These are phyloP conservation scores for Geotrichum bryndzae DNA, from an alignment of 1,139 yeast genomes.

Conservation along the genomic window DNA sequence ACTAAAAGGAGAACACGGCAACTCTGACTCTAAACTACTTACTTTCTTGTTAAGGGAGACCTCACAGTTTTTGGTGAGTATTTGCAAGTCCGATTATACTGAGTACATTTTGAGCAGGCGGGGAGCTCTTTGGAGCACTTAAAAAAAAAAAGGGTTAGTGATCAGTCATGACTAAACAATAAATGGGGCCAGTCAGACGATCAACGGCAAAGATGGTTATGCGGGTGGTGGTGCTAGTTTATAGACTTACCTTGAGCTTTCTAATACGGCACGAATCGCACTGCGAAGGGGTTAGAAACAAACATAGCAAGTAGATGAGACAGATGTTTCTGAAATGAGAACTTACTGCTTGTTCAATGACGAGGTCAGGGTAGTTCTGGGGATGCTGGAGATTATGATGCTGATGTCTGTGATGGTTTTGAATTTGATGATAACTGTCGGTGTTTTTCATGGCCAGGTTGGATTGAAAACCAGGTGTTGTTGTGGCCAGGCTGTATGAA, in stretches of 20 bases:
- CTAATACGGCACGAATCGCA: conserved; percentile 48
- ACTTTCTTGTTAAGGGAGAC: conserved; percentile 69
- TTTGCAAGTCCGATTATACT: conserved; percentile 66
- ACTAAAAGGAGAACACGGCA: not conserved
- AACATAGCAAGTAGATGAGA: not conserved
- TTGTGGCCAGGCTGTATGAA: not conserved
- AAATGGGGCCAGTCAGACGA: not conserved
- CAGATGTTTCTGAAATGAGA: not conserved
- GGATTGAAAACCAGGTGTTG: not conserved
- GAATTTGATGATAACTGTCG: not conserved
- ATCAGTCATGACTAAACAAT: conserved; percentile 5
- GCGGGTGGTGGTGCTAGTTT: not conserved
- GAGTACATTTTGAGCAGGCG: conserved; percentile 66
- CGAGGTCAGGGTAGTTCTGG: conserved; percentile 37
- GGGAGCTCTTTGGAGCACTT: conserved; percentile 65
- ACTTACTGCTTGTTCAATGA: conserved; percentile 17
- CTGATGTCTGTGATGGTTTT: conserved; percentile 44
- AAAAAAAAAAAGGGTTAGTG: conserved; percentile 37
- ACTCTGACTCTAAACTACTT: not conserved
- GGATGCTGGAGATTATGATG: conserved; percentile 53
- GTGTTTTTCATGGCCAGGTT: not conserved
- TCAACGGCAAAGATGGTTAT: not conserved
- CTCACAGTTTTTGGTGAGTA: conserved; percentile 74
- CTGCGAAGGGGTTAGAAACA: conserved; percentile 22
- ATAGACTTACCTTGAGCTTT: conserved; percentile 36